Evolutionary conservation across 208 protist genomes (phyloP), one percentile per base, ranked within the genome.

Genomic region (Porcisia hertigi): DNA sequence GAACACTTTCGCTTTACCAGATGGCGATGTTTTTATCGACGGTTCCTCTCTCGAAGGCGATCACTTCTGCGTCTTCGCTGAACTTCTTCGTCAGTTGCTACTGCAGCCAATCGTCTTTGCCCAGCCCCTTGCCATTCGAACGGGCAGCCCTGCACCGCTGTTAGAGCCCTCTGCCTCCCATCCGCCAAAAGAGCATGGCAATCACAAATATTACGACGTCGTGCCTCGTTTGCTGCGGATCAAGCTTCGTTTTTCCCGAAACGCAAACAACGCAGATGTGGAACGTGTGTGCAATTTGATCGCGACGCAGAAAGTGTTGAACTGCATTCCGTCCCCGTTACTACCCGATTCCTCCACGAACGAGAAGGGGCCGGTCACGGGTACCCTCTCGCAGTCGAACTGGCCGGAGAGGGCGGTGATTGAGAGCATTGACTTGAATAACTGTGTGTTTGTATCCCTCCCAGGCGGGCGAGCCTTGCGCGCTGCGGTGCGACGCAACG

Each of bases 401-500:
- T 82, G 78, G 78, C 78, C 78, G 25, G 73, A 78, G 62, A 82
- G 36, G 70, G 78, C 78, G 8, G 71, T 69, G 11, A 54, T 85
- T 20, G 81, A 85, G 57, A 66, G 76, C 49, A 53, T 85, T 3
- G 81, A 85, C 67, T 18, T 79, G 12, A 59, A 69, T 57, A 62
- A 77, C 52, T 69, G 65, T 62, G 76, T 82, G 23, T 79, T 84
- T 64, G 74, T 84, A 43, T 89, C 82, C 0, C 80, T 89, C 1
- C 18, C 39, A 2, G 85, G 82, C 30, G 85, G 85, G 3, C 78
- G 85, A 36, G 85, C 85, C 8, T 11, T 89, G 57, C 81, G 85
- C 30, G 72, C 65, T 11, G 78, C 79, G 0, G 79, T 73, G 4
- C 81, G 85, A 2, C 82, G 79, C 25, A 86, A 89, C 66, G 71